Conservation (phyloP, 495 filamentous ascomycete species). For the Elasticomyces elasticus region DNA sequence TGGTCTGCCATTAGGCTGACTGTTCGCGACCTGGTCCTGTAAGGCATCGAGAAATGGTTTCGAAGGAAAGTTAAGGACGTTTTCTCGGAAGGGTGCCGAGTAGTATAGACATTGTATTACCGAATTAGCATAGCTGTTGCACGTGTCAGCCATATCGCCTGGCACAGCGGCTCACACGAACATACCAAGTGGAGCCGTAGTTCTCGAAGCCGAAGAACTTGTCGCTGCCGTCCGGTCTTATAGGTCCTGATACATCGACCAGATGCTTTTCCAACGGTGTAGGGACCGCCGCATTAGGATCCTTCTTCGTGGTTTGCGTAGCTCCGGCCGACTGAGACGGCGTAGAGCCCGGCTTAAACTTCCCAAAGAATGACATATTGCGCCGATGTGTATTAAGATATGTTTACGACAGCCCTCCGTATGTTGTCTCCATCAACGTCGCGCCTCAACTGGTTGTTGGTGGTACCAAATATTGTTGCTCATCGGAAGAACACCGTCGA, state of each 20-base stretch:
- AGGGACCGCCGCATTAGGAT: slow-evolving; percentile 53
- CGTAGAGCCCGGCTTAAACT: slow-evolving; percentile 18
- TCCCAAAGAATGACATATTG: slow-evolving; percentile 24
- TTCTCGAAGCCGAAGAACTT: slow-evolving; percentile 99
- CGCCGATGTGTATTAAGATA: neutral
- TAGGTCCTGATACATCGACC: slow-evolving; percentile 57
- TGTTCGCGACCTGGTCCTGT: neutral
- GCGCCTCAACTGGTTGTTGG: neutral
- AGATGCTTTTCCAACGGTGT: slow-evolving; percentile 79
- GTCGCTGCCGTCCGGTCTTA: slow-evolving; percentile 82
- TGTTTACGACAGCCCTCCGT: too few species aligned
- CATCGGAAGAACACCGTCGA: neutral
- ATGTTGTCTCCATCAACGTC: neutral
- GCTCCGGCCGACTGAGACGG: neutral
- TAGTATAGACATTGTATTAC: slow-evolving; percentile 96
- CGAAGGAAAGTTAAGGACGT: slow-evolving; percentile 82
- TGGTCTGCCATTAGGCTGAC: neutral
- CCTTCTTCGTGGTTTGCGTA: slow-evolving; percentile 51
- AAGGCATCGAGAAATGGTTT: slow-evolving; percentile 31
- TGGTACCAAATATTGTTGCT: neutral
- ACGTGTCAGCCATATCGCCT: neutral
- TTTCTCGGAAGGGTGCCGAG: slow-evolving; percentile 87
- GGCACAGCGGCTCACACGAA: neutral
- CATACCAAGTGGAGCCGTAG: slow-evolving; percentile 97
- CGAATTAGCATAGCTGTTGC: slow-evolving; percentile 82